Percentiles rank a stretch among this genome's conserved stretches.
These are phyloP conservation scores for Thalassiosira pacifica DNA, from an alignment of 352 stramenopile genomes.

Conservation along the genomic window DNA sequence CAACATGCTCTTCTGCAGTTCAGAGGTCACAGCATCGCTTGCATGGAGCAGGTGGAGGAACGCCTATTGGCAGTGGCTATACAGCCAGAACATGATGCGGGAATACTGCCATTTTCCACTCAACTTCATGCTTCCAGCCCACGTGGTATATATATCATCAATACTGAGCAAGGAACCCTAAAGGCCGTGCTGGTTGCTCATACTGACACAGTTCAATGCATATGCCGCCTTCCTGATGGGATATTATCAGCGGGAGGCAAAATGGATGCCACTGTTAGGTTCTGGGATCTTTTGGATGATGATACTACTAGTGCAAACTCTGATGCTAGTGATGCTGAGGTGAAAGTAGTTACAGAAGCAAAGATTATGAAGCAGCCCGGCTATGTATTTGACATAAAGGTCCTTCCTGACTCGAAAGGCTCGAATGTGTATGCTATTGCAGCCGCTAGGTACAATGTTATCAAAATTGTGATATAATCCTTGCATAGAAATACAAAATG, in stretches of 20 bases:
- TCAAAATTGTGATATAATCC: constrained; percentile 72
- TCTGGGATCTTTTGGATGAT: constrained; percentile 48
- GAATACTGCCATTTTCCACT: constrained; percentile 13
- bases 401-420: constrained; percentile 57
- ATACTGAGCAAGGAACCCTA: constrained; percentile 34
- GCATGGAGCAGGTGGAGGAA: constrained; percentile 43
- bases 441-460: constrained; percentile 67
- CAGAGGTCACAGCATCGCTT: constrained; percentile 46
- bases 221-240: constrained; percentile 62
- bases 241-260: constrained; percentile 66
- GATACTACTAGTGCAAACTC: background rate
- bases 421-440: constrained; percentile 61
- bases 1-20: constrained; percentile 32
- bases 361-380: constrained; percentile 49
- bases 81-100: background rate
- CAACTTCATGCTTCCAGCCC: constrained; percentile 24
- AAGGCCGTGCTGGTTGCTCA: constrained; percentile 55
- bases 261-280: constrained; percentile 58
- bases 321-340: constrained; percentile 25
- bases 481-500: no score
- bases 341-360: constrained; percentile 17
- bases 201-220: constrained; percentile 55
- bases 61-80: constrained; percentile 64
- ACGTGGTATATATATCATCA: constrained; percentile 55
- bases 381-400: constrained; percentile 70